Conservation (phyloP, 1,284 basidiomycete genomes). For the Megacollybia platyphylla region DNA sequence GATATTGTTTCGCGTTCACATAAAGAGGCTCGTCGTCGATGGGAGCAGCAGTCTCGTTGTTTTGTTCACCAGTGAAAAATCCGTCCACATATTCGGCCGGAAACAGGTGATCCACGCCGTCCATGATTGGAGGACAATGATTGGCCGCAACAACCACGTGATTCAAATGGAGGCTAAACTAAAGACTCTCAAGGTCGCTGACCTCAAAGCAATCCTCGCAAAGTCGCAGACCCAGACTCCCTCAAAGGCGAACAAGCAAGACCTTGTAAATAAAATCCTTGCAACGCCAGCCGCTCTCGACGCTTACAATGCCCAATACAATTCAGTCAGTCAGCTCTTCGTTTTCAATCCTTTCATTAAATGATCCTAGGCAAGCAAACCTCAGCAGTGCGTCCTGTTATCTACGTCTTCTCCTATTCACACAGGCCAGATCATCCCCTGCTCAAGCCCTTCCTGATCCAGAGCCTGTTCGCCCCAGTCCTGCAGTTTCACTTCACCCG, state of each 20-base stretch:
- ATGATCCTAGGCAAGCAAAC: too few relatives aligned
- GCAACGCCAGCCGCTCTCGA: constrained; percentile 36
- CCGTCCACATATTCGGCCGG: constrained; percentile 38
- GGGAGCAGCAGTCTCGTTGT: constrained; percentile 20
- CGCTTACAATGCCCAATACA: constrained; percentile 27
- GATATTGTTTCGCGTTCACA: constrained; percentile 97
- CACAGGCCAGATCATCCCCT: too few relatives aligned
- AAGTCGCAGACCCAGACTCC: constrained; percentile 55
- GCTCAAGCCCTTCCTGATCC: too few relatives aligned
- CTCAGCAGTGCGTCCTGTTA: too few relatives aligned
- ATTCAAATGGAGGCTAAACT: constrained; percentile 6
- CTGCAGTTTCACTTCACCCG: neutral
- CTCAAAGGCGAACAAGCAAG: constrained; percentile 38
- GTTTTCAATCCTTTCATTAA: too few relatives aligned
- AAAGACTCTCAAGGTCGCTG: constrained; percentile 1
- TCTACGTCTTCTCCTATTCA: too few relatives aligned
- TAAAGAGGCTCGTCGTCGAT: constrained; percentile 87
- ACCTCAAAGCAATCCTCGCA: constrained; percentile 13
- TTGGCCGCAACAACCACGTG: neutral
- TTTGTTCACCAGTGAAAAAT: constrained; percentile 15
- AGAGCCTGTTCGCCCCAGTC: constrained; percentile 2
- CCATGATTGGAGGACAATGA: constrained; percentile 22
- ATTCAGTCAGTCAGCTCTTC: neutral
- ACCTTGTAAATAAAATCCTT: constrained; percentile 51
- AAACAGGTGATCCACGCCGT: constrained; percentile 56